Evolutionary conservation across 2,329 filamentous ascomycete species (phyloP).

Genomic region (Amauroascus niger): DNA sequence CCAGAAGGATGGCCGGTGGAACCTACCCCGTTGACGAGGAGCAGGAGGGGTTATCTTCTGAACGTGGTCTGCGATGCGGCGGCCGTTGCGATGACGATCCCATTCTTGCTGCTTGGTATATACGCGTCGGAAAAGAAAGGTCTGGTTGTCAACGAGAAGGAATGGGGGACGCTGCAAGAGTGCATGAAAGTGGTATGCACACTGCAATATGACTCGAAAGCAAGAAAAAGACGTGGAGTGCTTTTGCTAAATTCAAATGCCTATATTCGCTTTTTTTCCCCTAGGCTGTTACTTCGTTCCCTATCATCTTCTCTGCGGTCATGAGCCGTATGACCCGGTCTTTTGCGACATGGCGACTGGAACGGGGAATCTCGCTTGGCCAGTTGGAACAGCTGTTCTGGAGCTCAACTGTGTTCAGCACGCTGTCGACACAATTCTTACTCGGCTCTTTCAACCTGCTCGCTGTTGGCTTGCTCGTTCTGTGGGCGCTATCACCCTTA

Average conservation of each 20-base stretch:
- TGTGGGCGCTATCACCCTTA: constrained; percentile 12
- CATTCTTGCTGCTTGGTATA: constrained; percentile 9
- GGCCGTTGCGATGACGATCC: background rate
- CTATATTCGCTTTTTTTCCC: background rate
- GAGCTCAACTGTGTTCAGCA: constrained; percentile 13
- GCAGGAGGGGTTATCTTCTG: background rate
- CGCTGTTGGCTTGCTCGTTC: constrained; percentile 8
- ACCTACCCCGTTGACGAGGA: background rate
- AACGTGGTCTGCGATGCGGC: background rate
- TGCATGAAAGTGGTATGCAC: constrained; percentile 11
- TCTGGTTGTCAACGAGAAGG: background rate
- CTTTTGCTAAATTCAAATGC: background rate
- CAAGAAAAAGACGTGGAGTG: background rate
- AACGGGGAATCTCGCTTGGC: constrained; percentile 10
- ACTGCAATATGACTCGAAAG: background rate
- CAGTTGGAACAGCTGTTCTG: constrained; percentile 12
- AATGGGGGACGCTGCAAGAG: constrained; percentile 7
- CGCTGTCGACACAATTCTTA: constrained; percentile 13
- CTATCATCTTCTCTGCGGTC: constrained; percentile 13
- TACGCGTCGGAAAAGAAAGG: background rate
- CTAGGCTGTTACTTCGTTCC: constrained; percentile 12
- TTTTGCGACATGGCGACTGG: constrained; percentile 11
- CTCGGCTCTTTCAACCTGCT: constrained; percentile 12
- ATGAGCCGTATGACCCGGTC: constrained; percentile 12
- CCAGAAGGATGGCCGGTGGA: constrained; percentile 8